Base-by-base conservation (phyloP, 257 asterid genomes). In the Solanum medicagineum region DNA sequence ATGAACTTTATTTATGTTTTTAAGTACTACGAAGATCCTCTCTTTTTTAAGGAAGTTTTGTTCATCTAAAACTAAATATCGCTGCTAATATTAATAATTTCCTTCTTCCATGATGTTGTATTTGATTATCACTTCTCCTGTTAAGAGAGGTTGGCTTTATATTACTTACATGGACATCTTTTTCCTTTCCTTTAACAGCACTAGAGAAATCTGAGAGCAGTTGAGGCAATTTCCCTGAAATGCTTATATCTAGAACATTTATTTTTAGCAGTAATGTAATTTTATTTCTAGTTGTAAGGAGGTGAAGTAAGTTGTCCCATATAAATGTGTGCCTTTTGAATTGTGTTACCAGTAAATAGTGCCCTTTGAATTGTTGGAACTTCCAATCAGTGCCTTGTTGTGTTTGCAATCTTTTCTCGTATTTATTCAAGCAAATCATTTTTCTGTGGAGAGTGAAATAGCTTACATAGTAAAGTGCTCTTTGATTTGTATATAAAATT, bases 201-300 rank as follows among this genome's bases (percentile, higher is more conserved):
- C 79, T 96, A 92, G 99, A 96, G 95, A 96, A 96, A 90, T 91
- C 98, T 0, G 99, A 96, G 87, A 97, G 98, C 85, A 91, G 88
- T 85, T 96, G 92, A 94, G 83, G 88, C 71, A 56, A 88, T 57
- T 62, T 36, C 24, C 9, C 45, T 77, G 45, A 14, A 77, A 20
- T 75, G 82, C 51, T 51, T 77, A 77, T 77, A 77, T 16, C 45
- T 77, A 77, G 6, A 8, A 2, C 32, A 20, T 49, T 15, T 15
- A 29, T 16, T 24, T 17, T 26, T 77, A 26, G n/a, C 14, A 51
- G 83, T 77, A 69, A 7, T 77, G 63, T 6, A 51, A 77, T 47
- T 17, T 45, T 51, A 24, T 26, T 22, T 47, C 63, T 51, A 49
- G 63, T 51, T 24, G 63, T 6, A 51, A 77, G 32, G 83, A 51